Base-by-base conservation (phyloP, 805 yeast species). In the Wickerhamiella hasegawae region DNA sequence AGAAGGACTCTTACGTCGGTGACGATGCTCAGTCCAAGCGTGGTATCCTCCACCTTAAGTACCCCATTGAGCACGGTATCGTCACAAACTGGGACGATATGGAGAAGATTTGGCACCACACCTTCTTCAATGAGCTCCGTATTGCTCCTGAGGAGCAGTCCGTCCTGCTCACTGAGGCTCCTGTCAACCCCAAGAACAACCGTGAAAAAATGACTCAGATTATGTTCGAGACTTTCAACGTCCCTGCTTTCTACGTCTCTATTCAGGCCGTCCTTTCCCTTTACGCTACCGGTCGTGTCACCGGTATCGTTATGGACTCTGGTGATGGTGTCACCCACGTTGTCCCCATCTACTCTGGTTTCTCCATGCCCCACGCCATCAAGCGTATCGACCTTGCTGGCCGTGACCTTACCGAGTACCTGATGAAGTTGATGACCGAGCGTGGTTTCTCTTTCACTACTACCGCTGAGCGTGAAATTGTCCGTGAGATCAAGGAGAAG, bases 301-400 rank as follows among this genome's bases (percentile, higher is more conserved):
- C 98, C 51, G 98, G 98, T 83, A 85, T 87, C 58, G 98, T 90
- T 49, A 76, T 90, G 63, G 98, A 87, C 72, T 85, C 96, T 48
- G 98, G 98, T 77, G 98, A 87, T 63, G 98, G 98, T 82, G 97
- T 90, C 56, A 85, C 97, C 58, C 97, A 87, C 92, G 95, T 87
- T 67, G 98, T 90, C 49, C 98, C 98, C 67, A 87, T 90, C 62
- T 90, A 90, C 69, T 94, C 95, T 53, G 98, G 98, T 72, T 90
- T 85, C 94, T 80, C 97, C 43, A 73, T 90, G 62, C 94, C 96
- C 59, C 95, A 87, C 67, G 97, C 96, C 63, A 90, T 90, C 62
- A 74, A 81, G 72, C 84, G 98, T 79, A 78, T 90, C 57, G 95
- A 90, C 68, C 75, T 90, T 68, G 98, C 97, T 56, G 98, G 98